Evolutionary conservation across 1,284 basidiomycete species (phyloP).

Genomic region (Papiliotrema flavescens): DNA sequence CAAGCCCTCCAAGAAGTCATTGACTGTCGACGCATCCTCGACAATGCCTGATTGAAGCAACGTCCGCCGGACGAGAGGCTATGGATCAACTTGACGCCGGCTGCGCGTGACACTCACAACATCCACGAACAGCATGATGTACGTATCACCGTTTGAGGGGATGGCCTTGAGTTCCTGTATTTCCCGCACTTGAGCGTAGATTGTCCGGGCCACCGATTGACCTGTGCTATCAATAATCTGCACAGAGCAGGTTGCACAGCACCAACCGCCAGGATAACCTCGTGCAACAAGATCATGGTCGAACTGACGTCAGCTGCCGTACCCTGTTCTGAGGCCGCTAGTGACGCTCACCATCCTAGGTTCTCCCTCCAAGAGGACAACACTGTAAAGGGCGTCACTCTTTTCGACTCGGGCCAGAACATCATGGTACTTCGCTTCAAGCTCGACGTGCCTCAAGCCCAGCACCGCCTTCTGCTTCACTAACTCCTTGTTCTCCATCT

Average conservation of each 20-base stretch:
- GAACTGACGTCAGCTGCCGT: background rate
- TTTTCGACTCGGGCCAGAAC: background rate
- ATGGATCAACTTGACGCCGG: background rate
- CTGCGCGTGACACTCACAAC: background rate
- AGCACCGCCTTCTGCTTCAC: background rate
- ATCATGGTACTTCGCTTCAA: background rate
- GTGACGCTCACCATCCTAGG: background rate
- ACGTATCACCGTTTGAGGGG: background rate
- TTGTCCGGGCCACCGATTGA: background rate
- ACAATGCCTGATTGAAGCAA: conserved; percentile 2
- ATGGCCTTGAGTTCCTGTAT: background rate
- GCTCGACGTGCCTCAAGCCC: background rate
- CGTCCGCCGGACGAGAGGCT: background rate
- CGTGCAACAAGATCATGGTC: background rate
- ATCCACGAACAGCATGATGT: background rate
- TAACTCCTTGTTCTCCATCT: background rate
- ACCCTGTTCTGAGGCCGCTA: too few species aligned
- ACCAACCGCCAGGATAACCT: background rate
- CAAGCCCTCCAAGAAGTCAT: conserved; percentile 27
- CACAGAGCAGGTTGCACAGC: background rate
- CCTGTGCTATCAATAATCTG: background rate
- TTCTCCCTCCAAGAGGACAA: background rate
- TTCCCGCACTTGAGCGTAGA: background rate
- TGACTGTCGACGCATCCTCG: conserved; percentile 10
- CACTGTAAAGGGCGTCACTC: background rate